Percentiles rank a stretch among this genome's conserved stretches.
Evolutionary conservation across 2,329 filamentous ascomycete genomes (phyloP).

Genomic region (Ophiostoma quercus): DNA sequence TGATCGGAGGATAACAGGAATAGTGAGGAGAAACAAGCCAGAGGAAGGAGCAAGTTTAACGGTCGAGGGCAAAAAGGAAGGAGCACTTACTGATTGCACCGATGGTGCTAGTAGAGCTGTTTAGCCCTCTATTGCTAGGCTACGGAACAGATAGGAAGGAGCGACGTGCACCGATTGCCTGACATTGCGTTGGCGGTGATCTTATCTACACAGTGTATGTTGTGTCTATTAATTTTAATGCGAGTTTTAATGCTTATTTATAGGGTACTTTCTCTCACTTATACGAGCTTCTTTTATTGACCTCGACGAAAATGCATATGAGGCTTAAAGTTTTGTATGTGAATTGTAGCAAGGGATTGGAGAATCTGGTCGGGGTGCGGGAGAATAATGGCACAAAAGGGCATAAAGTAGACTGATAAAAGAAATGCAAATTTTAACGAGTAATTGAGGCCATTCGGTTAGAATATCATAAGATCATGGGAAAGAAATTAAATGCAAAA

Average conservation of each 20-base stretch:
- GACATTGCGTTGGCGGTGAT: slow-evolving; percentile 13
- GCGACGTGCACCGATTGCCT: slow-evolving; percentile 9
- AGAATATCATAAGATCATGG: neutral
- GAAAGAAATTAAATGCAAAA: neutral
- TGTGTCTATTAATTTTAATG: neutral
- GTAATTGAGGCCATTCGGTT: neutral
- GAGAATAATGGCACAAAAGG: no score
- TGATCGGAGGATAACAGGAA: neutral
- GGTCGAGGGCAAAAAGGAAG: neutral
- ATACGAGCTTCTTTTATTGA: neutral
- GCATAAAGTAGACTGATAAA: no score
- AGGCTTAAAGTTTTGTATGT: neutral
- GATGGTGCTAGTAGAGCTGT: no score
- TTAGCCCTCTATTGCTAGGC: no score
- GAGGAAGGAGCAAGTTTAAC: neutral
- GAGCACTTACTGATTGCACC: neutral
- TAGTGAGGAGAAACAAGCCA: neutral
- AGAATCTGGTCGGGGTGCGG: neutral
- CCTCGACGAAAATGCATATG: neutral
- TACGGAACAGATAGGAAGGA: neutral
- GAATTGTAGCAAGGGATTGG: neutral
- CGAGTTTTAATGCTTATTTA: neutral
- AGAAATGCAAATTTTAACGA: neutral
- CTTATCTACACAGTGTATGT: slow-evolving; percentile 11
- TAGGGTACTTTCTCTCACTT: neutral